These are phyloP conservation scores for Chlorella ohadii DNA, from an alignment of 139 green algal genomes.

Conservation along the genomic window DNA sequence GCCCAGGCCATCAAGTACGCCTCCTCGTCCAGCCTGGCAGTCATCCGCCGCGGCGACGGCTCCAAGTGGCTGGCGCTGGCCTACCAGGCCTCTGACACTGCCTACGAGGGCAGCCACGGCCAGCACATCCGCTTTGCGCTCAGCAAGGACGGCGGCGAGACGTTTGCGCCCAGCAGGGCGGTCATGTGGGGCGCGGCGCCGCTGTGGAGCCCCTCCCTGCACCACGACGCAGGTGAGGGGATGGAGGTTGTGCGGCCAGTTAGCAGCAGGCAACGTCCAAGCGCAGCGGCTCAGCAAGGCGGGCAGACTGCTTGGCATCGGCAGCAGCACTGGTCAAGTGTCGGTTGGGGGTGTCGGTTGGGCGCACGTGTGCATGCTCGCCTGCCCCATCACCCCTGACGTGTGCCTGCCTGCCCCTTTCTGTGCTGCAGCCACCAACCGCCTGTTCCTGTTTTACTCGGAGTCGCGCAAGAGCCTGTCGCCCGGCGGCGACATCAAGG, in stretches of 20 bases:
- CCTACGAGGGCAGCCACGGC: slow-evolving; percentile 21
- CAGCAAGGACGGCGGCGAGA: slow-evolving; percentile 39
- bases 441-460: slow-evolving; percentile 51
- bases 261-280: too few relatives aligned
- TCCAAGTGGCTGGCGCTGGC: slow-evolving; percentile 33
- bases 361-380: too few relatives aligned
- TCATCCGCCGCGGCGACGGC: not conserved
- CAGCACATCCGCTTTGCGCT: slow-evolving; percentile 42
- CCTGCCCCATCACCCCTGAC: too few relatives aligned
- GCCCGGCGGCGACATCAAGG: slow-evolving; percentile 49
- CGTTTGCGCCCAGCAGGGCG: not conserved
- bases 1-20: slow-evolving; percentile 23
- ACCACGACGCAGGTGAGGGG: slow-evolving; percentile 32
- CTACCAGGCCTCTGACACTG: slow-evolving; percentile 23
- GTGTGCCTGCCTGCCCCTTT: too few relatives aligned
- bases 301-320: not conserved
- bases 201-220: slow-evolving; percentile 43
- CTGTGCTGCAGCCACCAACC: slow-evolving; percentile 1
- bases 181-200: slow-evolving; percentile 40
- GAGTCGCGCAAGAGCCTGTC: slow-evolving; percentile 44
- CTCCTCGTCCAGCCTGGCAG: slow-evolving; percentile 20
- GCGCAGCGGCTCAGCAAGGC: not conserved
- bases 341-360: too few relatives aligned
- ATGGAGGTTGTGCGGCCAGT: too few relatives aligned
- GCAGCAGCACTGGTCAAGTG: not conserved